A percentile compares a stretch with the other conserved stretches of the same genome.
These are phyloP conservation scores for Meyerozyma carpophila DNA, from an alignment of 1,139 yeast genomes.

Conservation along the genomic window DNA sequence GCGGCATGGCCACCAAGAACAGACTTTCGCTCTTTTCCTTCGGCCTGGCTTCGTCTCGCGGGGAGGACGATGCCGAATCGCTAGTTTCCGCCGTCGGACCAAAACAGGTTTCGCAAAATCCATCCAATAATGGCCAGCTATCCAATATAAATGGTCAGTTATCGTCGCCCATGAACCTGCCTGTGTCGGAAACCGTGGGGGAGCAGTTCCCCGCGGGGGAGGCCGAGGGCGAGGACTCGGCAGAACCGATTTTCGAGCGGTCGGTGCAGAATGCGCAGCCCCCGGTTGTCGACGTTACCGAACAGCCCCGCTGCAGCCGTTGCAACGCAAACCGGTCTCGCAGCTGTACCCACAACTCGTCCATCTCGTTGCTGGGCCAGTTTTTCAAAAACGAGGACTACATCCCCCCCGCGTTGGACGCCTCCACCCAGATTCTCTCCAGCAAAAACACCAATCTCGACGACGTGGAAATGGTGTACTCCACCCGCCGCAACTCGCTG, in stretches of 20 bases:
- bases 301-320: conserved; percentile 10
- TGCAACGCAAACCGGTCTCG: conserved; percentile 14
- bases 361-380: conserved; percentile 22
- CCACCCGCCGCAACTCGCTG: conserved; percentile 56
- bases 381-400: conserved; percentile 48
- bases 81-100: neutral
- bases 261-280: conserved; percentile 46
- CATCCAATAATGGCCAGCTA: neutral
- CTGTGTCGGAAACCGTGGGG: neutral
- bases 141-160: neutral
- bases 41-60: conserved; percentile 4
- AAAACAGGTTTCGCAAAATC: neutral
- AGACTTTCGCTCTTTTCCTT: conserved; percentile 8
- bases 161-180: conserved; percentile 1
- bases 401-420: conserved; percentile 82
- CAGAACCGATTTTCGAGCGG: conserved; percentile 49
- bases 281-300: conserved; percentile 7
- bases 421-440: conserved; percentile 60
- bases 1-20: conserved; percentile 3
- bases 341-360: conserved; percentile 24
- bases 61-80: neutral
- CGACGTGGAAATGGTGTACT: conserved; percentile 63
- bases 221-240: neutral
- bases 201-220: neutral
- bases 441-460: conserved; percentile 56